Evolutionary conservation across 75 land plant species (phyloP).

Genomic region (Cunninghamia lanceolata): DNA sequence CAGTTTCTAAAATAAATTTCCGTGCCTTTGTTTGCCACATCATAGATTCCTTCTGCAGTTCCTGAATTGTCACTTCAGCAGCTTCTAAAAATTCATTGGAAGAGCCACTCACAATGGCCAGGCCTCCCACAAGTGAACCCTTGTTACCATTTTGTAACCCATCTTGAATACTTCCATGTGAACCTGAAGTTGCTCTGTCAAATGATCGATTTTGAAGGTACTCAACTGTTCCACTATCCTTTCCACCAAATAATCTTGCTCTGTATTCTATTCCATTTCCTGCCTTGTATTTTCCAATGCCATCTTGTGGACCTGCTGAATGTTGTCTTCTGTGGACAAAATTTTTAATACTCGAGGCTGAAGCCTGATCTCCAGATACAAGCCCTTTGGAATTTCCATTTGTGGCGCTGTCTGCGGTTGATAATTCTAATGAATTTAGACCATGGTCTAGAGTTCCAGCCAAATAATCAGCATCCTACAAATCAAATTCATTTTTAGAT

Average conservation of each 20-base stretch:
- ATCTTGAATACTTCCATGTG: neutral
- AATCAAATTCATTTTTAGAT: neutral
- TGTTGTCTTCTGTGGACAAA: neutral
- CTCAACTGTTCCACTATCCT: neutral
- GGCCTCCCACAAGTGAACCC: constrained; percentile 9
- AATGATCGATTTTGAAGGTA: neutral
- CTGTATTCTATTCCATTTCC: neutral
- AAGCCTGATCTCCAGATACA: neutral
- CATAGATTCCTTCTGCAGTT: constrained; percentile 63
- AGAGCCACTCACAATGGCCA: constrained; percentile 15
- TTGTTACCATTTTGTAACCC: neutral
- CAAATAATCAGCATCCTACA: neutral
- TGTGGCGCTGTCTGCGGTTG: neutral
- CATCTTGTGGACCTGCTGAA: neutral
- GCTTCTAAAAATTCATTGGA: constrained; percentile 52
- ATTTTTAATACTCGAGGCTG: neutral
- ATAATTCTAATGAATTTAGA: neutral
- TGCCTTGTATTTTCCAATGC: neutral
- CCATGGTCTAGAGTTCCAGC: neutral
- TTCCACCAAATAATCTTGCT: neutral
- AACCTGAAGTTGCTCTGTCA: neutral
- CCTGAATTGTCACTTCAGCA: constrained; percentile 64
- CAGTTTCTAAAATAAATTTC: constrained; percentile 57
- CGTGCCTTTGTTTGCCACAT: constrained; percentile 72
- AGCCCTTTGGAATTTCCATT: neutral